phyloP scores from a whole-genome alignment of 176 grass and related monocot species.

The Aechmea fasciata region DNA sequence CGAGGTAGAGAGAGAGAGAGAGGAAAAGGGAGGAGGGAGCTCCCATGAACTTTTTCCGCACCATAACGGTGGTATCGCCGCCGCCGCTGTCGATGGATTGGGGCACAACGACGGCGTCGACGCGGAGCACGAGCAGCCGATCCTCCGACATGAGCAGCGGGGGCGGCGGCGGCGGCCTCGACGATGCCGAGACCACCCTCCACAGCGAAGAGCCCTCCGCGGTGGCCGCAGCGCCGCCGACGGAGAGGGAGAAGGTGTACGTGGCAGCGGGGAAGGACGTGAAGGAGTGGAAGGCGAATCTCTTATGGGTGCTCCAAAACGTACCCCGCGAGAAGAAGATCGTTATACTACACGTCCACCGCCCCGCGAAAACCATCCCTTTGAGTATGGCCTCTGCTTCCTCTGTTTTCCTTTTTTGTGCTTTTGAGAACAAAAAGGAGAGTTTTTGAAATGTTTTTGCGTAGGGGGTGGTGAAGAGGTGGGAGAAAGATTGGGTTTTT shows the following conservation, averaged over 20 bases:
- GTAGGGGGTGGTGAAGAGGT: not conserved
- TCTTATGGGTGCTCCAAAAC: constrained; percentile 49
- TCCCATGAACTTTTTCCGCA: constrained; percentile 16
- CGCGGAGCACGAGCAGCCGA: constrained; percentile 8
- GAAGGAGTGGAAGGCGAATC: constrained; percentile 52
- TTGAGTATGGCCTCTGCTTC: not conserved
- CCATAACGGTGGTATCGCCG: not conserved
- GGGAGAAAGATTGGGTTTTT: not conserved
- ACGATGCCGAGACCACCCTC: not conserved
- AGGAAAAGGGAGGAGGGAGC: not conserved
- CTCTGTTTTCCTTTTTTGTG: too few species aligned
- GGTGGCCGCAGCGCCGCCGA: not conserved
- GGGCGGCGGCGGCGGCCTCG: not conserved
- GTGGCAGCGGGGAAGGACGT: constrained; percentile 38
- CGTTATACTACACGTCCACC: constrained; percentile 53
- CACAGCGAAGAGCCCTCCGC: not conserved
- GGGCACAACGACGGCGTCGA: constrained; percentile 2
- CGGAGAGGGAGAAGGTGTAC: constrained; percentile 24
- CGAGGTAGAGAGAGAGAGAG: too few species aligned
- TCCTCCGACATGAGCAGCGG: not conserved
- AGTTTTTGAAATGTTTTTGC: not conserved
- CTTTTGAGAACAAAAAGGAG: too few species aligned
- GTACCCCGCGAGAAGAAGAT: constrained; percentile 29
- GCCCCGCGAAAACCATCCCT: not conserved
- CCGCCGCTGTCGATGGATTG: not conserved